Evolutionary conservation across 805 yeast species (phyloP).

Genomic region (Starmerella roubikii): DNA sequence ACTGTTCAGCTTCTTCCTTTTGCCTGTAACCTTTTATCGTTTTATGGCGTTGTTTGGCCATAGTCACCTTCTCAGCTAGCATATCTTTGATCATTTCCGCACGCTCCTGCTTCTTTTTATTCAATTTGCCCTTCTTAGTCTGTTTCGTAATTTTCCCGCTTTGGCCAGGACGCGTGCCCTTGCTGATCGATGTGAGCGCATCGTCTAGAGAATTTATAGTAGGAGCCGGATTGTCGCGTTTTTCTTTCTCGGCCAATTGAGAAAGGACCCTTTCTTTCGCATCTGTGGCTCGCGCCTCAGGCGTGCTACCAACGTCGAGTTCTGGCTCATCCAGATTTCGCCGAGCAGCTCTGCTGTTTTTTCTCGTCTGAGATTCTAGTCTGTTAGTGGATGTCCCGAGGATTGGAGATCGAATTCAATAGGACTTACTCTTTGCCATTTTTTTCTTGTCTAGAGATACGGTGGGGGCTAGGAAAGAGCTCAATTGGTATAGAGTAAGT

Average conservation of each 20-base stretch:
- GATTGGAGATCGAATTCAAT: too few species aligned
- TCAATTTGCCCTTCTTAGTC: slow-evolving; percentile 13
- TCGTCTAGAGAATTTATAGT: slow-evolving; percentile 10
- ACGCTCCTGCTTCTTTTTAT: slow-evolving; percentile 11
- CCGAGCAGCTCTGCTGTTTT: slow-evolving; percentile 19
- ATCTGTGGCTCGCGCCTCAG: neutral
- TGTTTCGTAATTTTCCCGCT: neutral
- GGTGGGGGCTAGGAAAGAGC: too few species aligned
- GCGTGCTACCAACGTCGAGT: neutral
- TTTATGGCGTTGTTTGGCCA: slow-evolving; percentile 21
- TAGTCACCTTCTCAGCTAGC: slow-evolving; percentile 22
- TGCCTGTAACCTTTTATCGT: slow-evolving; percentile 19
- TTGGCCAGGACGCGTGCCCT: slow-evolving; percentile 11
- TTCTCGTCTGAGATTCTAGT: slow-evolving; percentile 9
- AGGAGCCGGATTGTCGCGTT: slow-evolving; percentile 3
- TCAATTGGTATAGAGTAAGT: too few species aligned
- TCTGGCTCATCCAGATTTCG: slow-evolving; percentile 10
- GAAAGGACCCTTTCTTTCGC: slow-evolving; percentile 13
- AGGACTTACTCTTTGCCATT: too few species aligned
- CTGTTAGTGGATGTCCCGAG: too few species aligned
- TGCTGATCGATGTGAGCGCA: slow-evolving; percentile 12
- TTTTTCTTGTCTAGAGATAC: too few species aligned
- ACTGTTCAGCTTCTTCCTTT: slow-evolving; percentile 9
- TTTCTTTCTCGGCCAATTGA: slow-evolving; percentile 14
- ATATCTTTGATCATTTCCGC: slow-evolving; percentile 21